Evolutionary conservation across 1,284 basidiomycete genomes (phyloP), one percentile per base, ranked within the genome.

Genomic region (Macrocystidia cucumis): DNA sequence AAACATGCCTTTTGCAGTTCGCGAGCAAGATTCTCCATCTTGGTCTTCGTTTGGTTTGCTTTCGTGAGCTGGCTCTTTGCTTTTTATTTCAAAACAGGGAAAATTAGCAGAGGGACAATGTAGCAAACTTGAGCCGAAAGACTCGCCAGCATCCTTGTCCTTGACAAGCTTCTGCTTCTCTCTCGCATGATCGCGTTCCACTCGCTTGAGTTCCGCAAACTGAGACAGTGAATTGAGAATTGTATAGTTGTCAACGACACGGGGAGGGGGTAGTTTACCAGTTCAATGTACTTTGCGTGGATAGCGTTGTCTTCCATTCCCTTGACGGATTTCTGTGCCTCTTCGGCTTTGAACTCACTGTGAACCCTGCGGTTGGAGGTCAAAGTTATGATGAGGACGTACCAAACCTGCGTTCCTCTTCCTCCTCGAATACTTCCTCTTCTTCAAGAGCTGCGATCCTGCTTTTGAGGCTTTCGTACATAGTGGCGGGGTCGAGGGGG

Each of bases 161-260:
- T 89, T 89, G 34, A 74, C 67, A 25, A 89, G 63, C 52, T 89
- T 89, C 64, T 89, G 85, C 57, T 84, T 87, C 65, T 89, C 85
- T 61, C 85, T 89, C 35, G 85, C 78, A 51, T 88, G 82, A 52
- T 89, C 86, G 43, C 86, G 71, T 57, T 90, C 86, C 49, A 84
- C 54, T 34, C 83, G 72, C 54, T 87, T 87, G 51, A 86, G 63
- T 55, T 89, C 86, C 50, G 84, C 81, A 58, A 87, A 89, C 86
- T 89, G 45, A 32, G 35, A 22, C 35, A 38, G 18, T 24, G 12
- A 30, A 32, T 38, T 26, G 38, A 43, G 32, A 37, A 37, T 40
- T 44, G 28, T 19, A 42, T 29, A 38, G 16, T 30, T 9, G 32
- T 17, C 16, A 29, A 16, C 30, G 19, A 18, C n/a, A 35, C 25